Percentiles rank a stretch among this genome's conserved stretches.
Conservation (phyloP, 2,329 filamentous ascomycete species). For the Alternaria triticimaculans region DNA sequence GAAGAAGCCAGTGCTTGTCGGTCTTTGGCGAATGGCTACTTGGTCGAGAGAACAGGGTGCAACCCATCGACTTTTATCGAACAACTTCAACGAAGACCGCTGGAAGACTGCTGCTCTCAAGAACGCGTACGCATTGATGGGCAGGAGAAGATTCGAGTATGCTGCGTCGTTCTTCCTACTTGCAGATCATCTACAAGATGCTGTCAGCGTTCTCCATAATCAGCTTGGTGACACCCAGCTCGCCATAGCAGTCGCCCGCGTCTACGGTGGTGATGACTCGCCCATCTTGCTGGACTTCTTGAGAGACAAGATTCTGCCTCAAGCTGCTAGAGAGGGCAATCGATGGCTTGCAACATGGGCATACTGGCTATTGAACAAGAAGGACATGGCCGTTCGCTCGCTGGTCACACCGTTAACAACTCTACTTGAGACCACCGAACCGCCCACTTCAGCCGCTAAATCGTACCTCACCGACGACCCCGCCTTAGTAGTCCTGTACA, state of each 20-base stretch:
- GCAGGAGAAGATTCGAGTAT: slow-evolving; percentile 90
- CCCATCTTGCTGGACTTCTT: slow-evolving; percentile 76
- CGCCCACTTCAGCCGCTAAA: slow-evolving; percentile 74
- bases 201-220: slow-evolving; percentile 83
- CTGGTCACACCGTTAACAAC: slow-evolving; percentile 82
- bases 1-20: slow-evolving; percentile 89
- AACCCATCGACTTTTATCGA: slow-evolving; percentile 81
- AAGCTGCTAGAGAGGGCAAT: slow-evolving; percentile 82
- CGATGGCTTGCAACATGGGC: slow-evolving; percentile 96
- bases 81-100: slow-evolving; percentile 85
- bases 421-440: slow-evolving; percentile 71
- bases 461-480: slow-evolving; percentile 91
- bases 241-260: slow-evolving; percentile 83
- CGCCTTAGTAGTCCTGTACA: slow-evolving; percentile 84
- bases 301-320: slow-evolving; percentile 76
- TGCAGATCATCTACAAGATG: slow-evolving; percentile 82
- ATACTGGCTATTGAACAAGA: slow-evolving; percentile 85
- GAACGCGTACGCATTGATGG: slow-evolving; percentile 94
- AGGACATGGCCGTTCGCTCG: slow-evolving; percentile 82
- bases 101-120: slow-evolving; percentile 92
- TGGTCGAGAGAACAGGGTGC: slow-evolving; percentile 86
- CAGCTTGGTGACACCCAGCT: slow-evolving; percentile 90
- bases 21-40: slow-evolving; percentile 91
- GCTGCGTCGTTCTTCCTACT: slow-evolving; percentile 95
- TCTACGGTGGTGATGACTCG: slow-evolving; percentile 85